Conservation (phyloP, 345 rosid species). For the Lepidium africanum region DNA sequence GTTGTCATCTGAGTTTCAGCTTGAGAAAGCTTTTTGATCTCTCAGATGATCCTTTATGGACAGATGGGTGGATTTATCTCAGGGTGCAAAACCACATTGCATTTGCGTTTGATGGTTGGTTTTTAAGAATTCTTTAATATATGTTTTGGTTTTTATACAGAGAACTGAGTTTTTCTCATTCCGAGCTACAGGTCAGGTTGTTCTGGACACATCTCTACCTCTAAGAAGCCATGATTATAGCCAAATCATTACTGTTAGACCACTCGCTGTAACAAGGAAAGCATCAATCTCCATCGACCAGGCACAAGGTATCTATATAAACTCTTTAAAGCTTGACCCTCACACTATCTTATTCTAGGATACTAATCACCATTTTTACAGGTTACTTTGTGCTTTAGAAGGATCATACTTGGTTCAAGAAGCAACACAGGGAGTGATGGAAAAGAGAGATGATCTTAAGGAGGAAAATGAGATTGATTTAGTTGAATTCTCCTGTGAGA, state of each 20-base stretch:
- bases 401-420: slow-evolving; percentile 74
- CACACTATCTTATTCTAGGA: neutral
- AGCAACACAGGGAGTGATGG: slow-evolving; percentile 33
- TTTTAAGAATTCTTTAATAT: slow-evolving; percentile 1
- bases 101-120: slow-evolving; percentile 61
- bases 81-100: slow-evolving; percentile 80
- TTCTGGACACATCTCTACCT: slow-evolving; percentile 62
- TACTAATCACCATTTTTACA: slow-evolving; percentile 27
- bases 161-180: neutral
- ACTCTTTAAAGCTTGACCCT: neutral
- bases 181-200: slow-evolving; percentile 60
- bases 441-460: slow-evolving; percentile 28
- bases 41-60: slow-evolving; percentile 77
- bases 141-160: neutral
- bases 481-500: slow-evolving; percentile 58
- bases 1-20: slow-evolving; percentile 59
- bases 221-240: slow-evolving; percentile 47
- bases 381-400: slow-evolving; percentile 86
- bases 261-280: slow-evolving; percentile 68
- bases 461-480: slow-evolving; percentile 44
- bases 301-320: slow-evolving; percentile 47
- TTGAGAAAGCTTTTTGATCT: slow-evolving; percentile 71
- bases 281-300: slow-evolving; percentile 60
- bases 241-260: slow-evolving; percentile 57
- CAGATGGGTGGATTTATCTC: slow-evolving; percentile 73